These are phyloP conservation scores for Capsicum baccatum DNA, from an alignment of 257 asterid genomes.

Conservation along the genomic window DNA sequence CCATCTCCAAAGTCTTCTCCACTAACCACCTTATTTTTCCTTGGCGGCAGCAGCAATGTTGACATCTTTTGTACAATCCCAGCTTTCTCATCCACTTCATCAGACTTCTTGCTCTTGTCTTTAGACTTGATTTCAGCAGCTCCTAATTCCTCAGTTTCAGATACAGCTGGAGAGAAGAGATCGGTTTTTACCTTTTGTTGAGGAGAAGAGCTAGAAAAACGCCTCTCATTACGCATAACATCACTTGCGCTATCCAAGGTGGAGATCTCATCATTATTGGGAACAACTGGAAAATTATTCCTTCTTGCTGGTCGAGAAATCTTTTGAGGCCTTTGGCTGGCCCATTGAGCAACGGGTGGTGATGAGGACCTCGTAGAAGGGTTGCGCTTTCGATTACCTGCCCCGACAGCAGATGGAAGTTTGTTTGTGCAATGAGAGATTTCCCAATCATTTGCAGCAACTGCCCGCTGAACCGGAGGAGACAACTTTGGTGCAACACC, in stretches of 20 bases:
- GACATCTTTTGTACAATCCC: constrained; percentile 83
- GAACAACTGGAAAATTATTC: constrained; percentile 70
- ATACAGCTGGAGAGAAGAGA: constrained; percentile 66
- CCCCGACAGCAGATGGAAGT: constrained; percentile 60
- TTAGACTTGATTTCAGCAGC: constrained; percentile 69
- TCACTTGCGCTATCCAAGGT: constrained; percentile 53
- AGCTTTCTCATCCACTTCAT: constrained; percentile 65
- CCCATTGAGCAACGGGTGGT: constrained; percentile 88
- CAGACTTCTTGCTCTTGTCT: constrained; percentile 68
- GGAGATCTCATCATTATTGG: constrained; percentile 63
- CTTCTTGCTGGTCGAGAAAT: constrained; percentile 84
- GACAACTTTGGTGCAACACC: constrained; percentile 69
- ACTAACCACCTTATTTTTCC: constrained; percentile 64
- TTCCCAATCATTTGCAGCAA: constrained; percentile 79
- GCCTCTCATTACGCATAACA: constrained; percentile 59
- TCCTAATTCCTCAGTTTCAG: constrained; percentile 92
- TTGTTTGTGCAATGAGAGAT: constrained; percentile 75
- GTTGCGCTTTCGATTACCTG: constrained; percentile 73
- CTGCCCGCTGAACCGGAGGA: constrained; percentile 61
- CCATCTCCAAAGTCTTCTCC: constrained; percentile 72
- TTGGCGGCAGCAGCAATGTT: constrained; percentile 75
- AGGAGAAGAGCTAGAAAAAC: constrained; percentile 67
- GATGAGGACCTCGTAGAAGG: constrained; percentile 78
- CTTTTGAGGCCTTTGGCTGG: constrained; percentile 80
- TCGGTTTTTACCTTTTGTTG: constrained; percentile 74